These are phyloP conservation scores for Mortierella sp. DNA, from an alignment of 371 early-diverging fungal species.

Conservation along the genomic window DNA sequence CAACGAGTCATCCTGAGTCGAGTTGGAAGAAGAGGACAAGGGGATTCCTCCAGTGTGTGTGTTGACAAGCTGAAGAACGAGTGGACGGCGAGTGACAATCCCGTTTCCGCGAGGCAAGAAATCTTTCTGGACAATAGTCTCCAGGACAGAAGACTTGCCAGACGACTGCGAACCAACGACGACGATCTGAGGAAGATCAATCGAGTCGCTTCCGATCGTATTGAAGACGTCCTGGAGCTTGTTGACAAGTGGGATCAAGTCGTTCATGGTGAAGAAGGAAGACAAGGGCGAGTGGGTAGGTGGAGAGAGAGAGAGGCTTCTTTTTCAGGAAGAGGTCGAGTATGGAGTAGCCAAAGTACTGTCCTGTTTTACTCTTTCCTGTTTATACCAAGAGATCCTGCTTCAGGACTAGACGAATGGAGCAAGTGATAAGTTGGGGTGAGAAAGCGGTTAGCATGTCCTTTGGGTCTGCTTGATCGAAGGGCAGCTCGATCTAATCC, in stretches of 20 bases:
- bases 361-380: too few species aligned
- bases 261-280: slow-evolving; percentile 68
- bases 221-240: slow-evolving; percentile 94
- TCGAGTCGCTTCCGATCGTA: slow-evolving; percentile 78
- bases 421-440: too few species aligned
- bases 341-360: not conserved
- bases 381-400: too few species aligned
- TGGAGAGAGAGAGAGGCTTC: not conserved
- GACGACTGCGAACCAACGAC: slow-evolving; percentile 90
- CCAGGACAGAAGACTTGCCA: slow-evolving; percentile 94
- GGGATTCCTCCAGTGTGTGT: slow-evolving; percentile 52
- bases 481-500: too few species aligned
- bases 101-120: slow-evolving; percentile 93
- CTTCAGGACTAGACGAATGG: too few species aligned
- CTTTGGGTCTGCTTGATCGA: too few species aligned
- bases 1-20: slow-evolving; percentile 25
- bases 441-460: too few species aligned
- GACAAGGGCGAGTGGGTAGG: not conserved
- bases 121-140: slow-evolving; percentile 91
- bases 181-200: slow-evolving; percentile 94
- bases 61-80: slow-evolving; percentile 90
- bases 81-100: slow-evolving; percentile 92
- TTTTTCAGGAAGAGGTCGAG: not conserved
- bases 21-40: slow-evolving; percentile 30
- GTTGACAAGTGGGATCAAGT: slow-evolving; percentile 88